Conservation (phyloP, 1,284 basidiomycete genomes). For the Singerocomus rubriflavus region DNA sequence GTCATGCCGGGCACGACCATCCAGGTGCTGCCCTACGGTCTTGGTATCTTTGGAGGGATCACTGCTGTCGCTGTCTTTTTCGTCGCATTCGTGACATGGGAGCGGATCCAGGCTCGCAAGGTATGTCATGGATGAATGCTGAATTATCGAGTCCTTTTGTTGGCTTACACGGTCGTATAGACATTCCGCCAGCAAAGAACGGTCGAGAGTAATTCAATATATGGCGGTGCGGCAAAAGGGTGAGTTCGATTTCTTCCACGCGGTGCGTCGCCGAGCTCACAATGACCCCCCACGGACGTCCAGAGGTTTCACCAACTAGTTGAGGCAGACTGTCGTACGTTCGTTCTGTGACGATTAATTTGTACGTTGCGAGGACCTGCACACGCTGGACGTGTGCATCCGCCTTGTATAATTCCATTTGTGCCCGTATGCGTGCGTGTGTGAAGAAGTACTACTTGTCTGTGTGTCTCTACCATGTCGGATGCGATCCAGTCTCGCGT, state of each 20-base stretch:
- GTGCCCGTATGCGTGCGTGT: background rate
- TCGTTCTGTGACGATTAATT: conserved; percentile 11
- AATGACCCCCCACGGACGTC: background rate
- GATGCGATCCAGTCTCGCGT: conserved; percentile 12
- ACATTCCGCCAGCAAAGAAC: conserved; percentile 72
- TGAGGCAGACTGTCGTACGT: background rate
- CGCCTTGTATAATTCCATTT: background rate
- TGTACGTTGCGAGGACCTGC: background rate
- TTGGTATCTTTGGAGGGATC: conserved; percentile 78
- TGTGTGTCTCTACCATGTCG: conserved; percentile 8
- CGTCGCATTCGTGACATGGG: conserved; percentile 78
- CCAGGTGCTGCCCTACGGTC: conserved; percentile 73
- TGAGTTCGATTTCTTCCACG: background rate
- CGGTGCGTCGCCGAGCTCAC: background rate
- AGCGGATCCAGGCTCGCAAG: conserved; percentile 79
- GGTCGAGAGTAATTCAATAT: conserved; percentile 58
- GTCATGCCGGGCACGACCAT: conserved; percentile 67
- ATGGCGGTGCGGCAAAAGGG: conserved; percentile 45
- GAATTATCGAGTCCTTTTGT: background rate
- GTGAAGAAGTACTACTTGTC: too few species aligned
- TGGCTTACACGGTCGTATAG: conserved; percentile 36
- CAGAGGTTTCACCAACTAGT: conserved; percentile 1
- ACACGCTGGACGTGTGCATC: conserved; percentile 10
- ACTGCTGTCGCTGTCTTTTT: conserved; percentile 75
- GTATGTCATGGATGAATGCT: conserved; percentile 36